Evolutionary conservation across 2,329 filamentous ascomycete species (phyloP), one percentile per base, ranked within the genome.

Genomic region (Dothideomycetes sp.): DNA sequence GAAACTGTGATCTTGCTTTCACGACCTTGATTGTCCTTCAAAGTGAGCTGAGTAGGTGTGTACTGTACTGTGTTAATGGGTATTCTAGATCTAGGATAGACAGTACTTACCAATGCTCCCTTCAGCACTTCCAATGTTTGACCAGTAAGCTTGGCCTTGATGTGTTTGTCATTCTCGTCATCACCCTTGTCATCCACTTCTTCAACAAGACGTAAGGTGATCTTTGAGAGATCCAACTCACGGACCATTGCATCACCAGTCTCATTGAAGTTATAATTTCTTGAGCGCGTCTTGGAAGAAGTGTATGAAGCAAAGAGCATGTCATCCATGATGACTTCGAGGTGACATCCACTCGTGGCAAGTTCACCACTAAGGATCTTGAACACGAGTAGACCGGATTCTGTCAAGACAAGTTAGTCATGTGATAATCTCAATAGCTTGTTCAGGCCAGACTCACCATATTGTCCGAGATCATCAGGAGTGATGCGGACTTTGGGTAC

Each of bases 241-340:
- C 91, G 85, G 45, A 98, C 84, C 63, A 98, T 87, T 40, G 87
- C 91, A 62, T 98, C 91, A 34, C 89, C 88, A 55, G 32, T 36
- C 5, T 98, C 91, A 51, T 91, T 84, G 61, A 96, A 86, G 38
- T 76, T 83, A 56, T 80, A 74, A 9, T 71, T 67, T 51, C 72
- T 81, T 28, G 71, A 74, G 54, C 76, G 80, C 22, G 87, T 81
- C 48, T 79, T 85, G 1, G 83, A 78, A 9, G 87, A 93, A 2
- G 76, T 72, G 58, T 94, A 96, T 1, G 87, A 83, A 0, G 91
- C 82, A 65, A 91, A 96, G 22, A 85, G 76, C 74, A 91, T 87
- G 58, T 98, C 91, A 60, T 98, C 91, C 60, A 96, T 91, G 48
- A 89, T 69, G 6, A 98, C 76, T 60, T 98, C 87, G 16, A 98